phyloP scores from a whole-genome alignment of 345 rosid genomes.

The Acer campestre region DNA sequence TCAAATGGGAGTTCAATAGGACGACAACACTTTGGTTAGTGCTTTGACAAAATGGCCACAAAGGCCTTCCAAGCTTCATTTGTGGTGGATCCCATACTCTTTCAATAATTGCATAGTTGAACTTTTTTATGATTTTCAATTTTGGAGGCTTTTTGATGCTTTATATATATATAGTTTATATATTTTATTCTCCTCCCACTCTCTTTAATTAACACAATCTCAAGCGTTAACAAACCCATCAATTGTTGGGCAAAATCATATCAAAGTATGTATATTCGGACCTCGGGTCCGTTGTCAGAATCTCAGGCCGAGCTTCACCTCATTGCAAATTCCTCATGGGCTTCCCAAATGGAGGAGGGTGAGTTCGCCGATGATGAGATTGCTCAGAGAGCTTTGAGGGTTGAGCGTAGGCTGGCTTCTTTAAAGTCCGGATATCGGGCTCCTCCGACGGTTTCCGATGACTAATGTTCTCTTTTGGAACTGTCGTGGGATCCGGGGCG shows the following conservation, averaged over 20 bases:
- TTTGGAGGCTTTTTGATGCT: background rate
- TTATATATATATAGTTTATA: background rate
- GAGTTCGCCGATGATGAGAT: no score
- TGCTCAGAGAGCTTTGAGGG: no score
- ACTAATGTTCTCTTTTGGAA: no score
- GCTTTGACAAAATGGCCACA: slow-evolving; percentile 8
- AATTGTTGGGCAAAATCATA: slow-evolving; percentile 2
- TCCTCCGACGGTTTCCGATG: no score
- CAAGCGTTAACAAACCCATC: background rate
- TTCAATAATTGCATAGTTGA: slow-evolving; percentile 34
- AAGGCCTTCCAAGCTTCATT: background rate
- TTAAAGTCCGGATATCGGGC: no score
- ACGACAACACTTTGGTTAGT: slow-evolving; percentile 5
- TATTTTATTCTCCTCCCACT: background rate
- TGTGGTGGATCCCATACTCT: slow-evolving; percentile 27
- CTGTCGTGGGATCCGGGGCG: no score
- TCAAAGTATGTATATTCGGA: background rate
- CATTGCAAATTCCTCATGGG: no score
- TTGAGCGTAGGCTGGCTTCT: no score
- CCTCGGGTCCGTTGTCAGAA: no score
- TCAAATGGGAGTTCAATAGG: background rate
- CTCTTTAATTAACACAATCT: background rate
- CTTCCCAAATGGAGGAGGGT: no score
- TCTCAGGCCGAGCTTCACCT: no score
- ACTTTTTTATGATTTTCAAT: background rate